A percentile compares a stretch with the other conserved stretches of the same genome.
These are phyloP conservation scores for Acer yangbiense DNA, from an alignment of 345 rosid species.

Conservation along the genomic window DNA sequence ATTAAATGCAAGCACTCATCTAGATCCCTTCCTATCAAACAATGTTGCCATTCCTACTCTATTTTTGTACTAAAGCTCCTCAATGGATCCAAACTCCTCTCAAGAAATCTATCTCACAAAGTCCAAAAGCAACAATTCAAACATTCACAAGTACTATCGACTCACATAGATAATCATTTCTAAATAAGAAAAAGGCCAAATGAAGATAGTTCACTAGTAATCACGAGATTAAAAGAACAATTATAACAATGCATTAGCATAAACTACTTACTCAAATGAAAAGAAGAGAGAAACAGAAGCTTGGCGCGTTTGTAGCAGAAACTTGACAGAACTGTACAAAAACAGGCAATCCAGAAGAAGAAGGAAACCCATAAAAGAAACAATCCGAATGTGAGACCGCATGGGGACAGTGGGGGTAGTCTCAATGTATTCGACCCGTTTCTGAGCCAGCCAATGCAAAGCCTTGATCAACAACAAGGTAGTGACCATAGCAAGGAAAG, in stretches of 20 bases:
- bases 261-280: slow-evolving; percentile 81
- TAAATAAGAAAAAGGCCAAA: no score
- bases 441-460: slow-evolving; percentile 94
- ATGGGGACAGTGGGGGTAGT: slow-evolving; percentile 82
- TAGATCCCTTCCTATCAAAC: no score
- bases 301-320: slow-evolving; percentile 58
- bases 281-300: slow-evolving; percentile 93
- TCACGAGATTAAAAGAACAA: no score
- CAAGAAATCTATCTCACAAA: neutral
- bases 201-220: no score
- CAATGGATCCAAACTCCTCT: no score
- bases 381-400: slow-evolving; percentile 69
- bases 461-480: slow-evolving; percentile 77
- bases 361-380: slow-evolving; percentile 80
- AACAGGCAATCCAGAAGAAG: slow-evolving; percentile 66
- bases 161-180: no score
- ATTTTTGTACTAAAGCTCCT: no score
- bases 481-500: slow-evolving; percentile 83
- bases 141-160: neutral
- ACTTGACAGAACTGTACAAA: slow-evolving; percentile 61
- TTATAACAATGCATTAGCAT: neutral
- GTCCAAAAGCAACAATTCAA: neutral
- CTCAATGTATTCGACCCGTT: slow-evolving; percentile 95
- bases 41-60: no score
- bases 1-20: no score